Conservation (phyloP, 495 filamentous ascomycete genomes). For the Penicillium turbatum region DNA sequence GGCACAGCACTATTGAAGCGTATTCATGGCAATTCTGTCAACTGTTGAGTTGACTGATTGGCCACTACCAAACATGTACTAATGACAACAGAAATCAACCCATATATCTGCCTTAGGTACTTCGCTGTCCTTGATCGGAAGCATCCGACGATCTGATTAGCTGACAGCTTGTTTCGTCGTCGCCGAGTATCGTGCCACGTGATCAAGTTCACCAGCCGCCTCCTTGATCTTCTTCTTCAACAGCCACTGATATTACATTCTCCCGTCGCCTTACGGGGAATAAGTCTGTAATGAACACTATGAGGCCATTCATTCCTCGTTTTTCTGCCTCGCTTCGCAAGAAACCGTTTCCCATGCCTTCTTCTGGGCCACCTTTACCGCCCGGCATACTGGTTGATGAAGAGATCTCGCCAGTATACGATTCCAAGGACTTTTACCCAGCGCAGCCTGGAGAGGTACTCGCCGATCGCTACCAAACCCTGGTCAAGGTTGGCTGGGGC, state of each 20-base stretch:
- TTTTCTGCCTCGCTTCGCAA: slow-evolving; percentile 28
- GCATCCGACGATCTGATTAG: too few relatives aligned
- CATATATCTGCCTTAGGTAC: too few relatives aligned
- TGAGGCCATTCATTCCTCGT: slow-evolving; percentile 19
- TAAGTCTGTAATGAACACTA: slow-evolving; percentile 21
- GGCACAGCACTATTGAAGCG: too few relatives aligned
- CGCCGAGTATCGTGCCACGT: background rate
- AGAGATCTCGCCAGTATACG: slow-evolving; percentile 34
- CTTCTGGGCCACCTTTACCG: slow-evolving; percentile 26
- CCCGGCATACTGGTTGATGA: slow-evolving; percentile 32
- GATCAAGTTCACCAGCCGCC: background rate
- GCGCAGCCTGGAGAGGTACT: slow-evolving; percentile 40
- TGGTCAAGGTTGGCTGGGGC: slow-evolving; percentile 44
- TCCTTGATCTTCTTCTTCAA: slow-evolving; percentile 9
- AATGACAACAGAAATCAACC: too few relatives aligned
- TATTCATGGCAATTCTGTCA: too few relatives aligned
- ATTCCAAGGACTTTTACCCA: slow-evolving; percentile 41
- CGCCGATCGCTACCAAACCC: slow-evolving; percentile 35
- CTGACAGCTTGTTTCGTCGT: too few relatives aligned
- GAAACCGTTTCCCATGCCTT: slow-evolving; percentile 29
- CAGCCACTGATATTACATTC: slow-evolving; percentile 17
- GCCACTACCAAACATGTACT: too few relatives aligned
- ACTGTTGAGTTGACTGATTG: too few relatives aligned
- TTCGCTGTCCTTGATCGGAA: too few relatives aligned
- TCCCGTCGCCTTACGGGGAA: slow-evolving; percentile 16